Conservation (phyloP, 2,329 filamentous ascomycete genomes). For the Diaporthe ampelina region DNA sequence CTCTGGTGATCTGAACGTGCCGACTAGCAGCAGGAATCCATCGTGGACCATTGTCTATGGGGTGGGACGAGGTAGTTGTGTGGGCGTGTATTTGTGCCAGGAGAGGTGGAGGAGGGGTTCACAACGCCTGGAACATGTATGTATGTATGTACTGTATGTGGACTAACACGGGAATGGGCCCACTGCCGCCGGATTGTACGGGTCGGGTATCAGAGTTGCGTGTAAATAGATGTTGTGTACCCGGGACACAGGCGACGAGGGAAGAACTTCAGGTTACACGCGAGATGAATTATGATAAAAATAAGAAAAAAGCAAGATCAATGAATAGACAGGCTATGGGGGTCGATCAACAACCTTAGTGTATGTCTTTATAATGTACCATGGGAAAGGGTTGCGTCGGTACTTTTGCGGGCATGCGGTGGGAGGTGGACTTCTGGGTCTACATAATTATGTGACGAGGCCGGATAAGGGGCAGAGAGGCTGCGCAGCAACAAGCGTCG, state of each 20-base stretch:
- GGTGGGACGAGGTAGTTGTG: not conserved
- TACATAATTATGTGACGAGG: conserved; percentile 20
- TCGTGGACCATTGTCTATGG: conserved; percentile 28
- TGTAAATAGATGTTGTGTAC: conserved; percentile 13
- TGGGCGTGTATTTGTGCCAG: not conserved
- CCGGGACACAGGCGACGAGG: not conserved
- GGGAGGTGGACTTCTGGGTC: conserved; percentile 27
- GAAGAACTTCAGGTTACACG: not conserved
- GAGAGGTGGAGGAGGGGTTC: not conserved
- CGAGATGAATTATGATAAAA: not conserved
- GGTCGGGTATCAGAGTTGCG: not conserved
- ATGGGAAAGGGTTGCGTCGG: conserved; percentile 16
- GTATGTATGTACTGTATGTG: conserved; percentile 16
- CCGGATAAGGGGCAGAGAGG: conserved; percentile 24
- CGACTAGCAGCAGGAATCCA: conserved; percentile 39
- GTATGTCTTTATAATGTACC: conserved; percentile 13
- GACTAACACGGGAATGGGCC: conserved; percentile 19
- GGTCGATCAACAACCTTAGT: conserved; percentile 29
- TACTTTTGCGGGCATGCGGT: conserved; percentile 19
- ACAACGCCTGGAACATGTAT: not conserved
- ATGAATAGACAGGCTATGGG: not conserved
- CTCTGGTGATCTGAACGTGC: conserved; percentile 38
- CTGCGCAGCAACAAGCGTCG: not conserved
- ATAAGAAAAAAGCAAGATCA: not conserved
- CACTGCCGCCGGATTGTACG: not conserved